Percentiles rank a stretch among this genome's conserved stretches.
Conservation (phyloP, 2,329 filamentous ascomycete genomes). For the Diplodia mutila region DNA sequence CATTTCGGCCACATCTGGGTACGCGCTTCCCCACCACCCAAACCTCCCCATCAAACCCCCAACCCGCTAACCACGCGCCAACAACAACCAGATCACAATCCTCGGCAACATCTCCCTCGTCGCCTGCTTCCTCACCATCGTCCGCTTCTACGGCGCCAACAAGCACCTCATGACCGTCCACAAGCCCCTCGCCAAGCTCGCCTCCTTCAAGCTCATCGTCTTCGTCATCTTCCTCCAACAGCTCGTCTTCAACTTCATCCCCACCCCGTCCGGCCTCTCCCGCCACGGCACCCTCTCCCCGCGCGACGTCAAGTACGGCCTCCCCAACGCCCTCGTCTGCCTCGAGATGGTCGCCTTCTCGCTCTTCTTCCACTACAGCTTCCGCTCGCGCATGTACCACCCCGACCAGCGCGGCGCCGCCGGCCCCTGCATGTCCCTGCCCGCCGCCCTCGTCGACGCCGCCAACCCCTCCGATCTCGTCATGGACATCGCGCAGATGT, state of each 20-base stretch:
- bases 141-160: constrained; percentile 32
- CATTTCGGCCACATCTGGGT: constrained; percentile 14
- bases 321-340: constrained; percentile 32
- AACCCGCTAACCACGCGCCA: constrained; percentile 28
- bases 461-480: neutral
- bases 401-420: neutral
- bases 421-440: neutral
- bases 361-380: constrained; percentile 35
- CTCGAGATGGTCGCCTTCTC: constrained; percentile 34
- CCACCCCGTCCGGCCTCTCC: constrained; percentile 27
- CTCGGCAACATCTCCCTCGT: constrained; percentile 28
- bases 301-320: constrained; percentile 34
- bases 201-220: constrained; percentile 37
- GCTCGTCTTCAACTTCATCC: constrained; percentile 33
- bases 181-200: constrained; percentile 31
- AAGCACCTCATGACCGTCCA: constrained; percentile 27
- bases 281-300: constrained; percentile 9
- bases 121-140: constrained; percentile 31
- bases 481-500: neutral
- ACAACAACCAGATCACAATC: constrained; percentile 33
- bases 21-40: constrained; percentile 26
- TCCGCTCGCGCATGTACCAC: constrained; percentile 28
- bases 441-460: neutral
- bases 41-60: constrained; percentile 13
- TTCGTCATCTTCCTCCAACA: constrained; percentile 33